Percentiles rank a stretch among this genome's conserved stretches.
phyloP scores from a whole-genome alignment of 1,139 yeast genomes.

The Diutina neorugosa region DNA sequence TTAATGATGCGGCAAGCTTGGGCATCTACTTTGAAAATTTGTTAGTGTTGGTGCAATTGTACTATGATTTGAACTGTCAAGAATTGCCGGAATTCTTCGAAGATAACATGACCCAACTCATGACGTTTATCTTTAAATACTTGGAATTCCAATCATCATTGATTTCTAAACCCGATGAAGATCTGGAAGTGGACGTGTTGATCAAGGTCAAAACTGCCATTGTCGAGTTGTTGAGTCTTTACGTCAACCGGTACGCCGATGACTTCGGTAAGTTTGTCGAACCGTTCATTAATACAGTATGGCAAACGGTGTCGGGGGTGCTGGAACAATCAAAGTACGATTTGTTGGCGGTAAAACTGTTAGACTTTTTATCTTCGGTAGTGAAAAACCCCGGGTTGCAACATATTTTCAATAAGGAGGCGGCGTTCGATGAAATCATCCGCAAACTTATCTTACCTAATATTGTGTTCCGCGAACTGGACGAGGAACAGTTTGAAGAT shows the following conservation, averaged over 20 bases:
- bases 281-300: conserved; percentile 68
- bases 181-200: conserved; percentile 60
- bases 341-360: conserved; percentile 67
- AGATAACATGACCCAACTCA: conserved; percentile 68
- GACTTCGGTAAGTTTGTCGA: conserved; percentile 70
- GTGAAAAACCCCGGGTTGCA: conserved; percentile 57
- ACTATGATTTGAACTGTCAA: conserved; percentile 90
- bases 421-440: conserved; percentile 62
- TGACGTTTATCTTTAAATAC: conserved; percentile 76
- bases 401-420: conserved; percentile 50
- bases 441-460: conserved; percentile 84
- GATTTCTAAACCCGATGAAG: conserved; percentile 46
- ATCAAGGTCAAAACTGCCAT: conserved; percentile 74
- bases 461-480: conserved; percentile 70
- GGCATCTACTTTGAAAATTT: conserved; percentile 57
- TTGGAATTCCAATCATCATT: conserved; percentile 46
- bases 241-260: conserved; percentile 86
- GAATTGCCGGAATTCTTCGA: conserved; percentile 97
- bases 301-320: conserved; percentile 61
- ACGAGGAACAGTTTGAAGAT: conserved; percentile 89
- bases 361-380: conserved; percentile 75
- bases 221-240: conserved; percentile 74
- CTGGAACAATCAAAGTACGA: conserved; percentile 74
- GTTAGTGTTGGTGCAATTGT: conserved; percentile 62
- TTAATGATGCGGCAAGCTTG: conserved; percentile 32